These are phyloP conservation scores for Cyamopsis tetragonoloba DNA, from an alignment of 306 rosid species.

Conservation along the genomic window DNA sequence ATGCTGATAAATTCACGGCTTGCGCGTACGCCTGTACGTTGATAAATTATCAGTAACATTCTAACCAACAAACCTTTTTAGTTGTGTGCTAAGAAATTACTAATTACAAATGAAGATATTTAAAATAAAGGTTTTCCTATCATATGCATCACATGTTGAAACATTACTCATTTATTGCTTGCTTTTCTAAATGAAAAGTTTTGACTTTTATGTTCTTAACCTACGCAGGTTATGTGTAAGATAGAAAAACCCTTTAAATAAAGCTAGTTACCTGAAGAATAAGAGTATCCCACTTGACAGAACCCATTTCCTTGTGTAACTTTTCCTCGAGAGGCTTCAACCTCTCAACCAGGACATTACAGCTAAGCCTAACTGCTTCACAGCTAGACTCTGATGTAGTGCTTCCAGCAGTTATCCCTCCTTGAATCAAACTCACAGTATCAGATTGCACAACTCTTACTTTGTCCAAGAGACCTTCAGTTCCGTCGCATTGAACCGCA, in stretches of 20 bases:
- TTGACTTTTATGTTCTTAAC: no score
- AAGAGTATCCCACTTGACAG: slow-evolving; percentile 68
- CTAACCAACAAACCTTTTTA: not conserved
- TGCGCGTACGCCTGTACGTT: slow-evolving; percentile 53
- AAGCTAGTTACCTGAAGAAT: slow-evolving; percentile 48
- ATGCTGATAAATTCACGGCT: slow-evolving; percentile 66
- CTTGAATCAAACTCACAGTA: slow-evolving; percentile 71
- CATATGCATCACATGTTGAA: no score
- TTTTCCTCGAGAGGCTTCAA: slow-evolving; percentile 51
- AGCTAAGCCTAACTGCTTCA: slow-evolving; percentile 70
- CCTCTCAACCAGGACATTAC: slow-evolving; percentile 72
- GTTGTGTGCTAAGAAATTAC: not conserved
- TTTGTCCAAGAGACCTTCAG: slow-evolving; percentile 48
- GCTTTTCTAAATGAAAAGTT: not conserved
- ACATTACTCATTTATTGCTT: no score
- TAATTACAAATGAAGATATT: no score
- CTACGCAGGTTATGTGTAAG: no score
- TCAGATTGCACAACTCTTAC: slow-evolving; percentile 74
- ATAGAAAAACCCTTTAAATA: not conserved
- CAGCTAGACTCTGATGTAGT: slow-evolving; percentile 91
- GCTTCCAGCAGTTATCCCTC: slow-evolving; percentile 78
- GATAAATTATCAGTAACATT: not conserved
- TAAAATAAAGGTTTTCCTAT: no score
- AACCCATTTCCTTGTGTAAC: slow-evolving; percentile 47
- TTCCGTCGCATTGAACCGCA: slow-evolving; percentile 44